phyloP scores from a whole-genome alignment of 306 rosid genomes.

The Lathyrus oleraceus region DNA sequence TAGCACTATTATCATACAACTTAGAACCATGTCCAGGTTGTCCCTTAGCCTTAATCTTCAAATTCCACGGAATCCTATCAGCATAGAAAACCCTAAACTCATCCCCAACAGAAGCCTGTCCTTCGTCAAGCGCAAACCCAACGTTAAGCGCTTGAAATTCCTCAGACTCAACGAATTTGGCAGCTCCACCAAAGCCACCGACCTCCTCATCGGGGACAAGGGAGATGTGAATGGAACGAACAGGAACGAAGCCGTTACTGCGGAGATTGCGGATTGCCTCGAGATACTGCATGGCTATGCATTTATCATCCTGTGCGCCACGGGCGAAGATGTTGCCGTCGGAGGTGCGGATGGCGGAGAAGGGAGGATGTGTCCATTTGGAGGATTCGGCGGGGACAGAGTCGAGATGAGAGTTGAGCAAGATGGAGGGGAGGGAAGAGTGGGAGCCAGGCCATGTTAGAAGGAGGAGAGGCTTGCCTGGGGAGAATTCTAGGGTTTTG shows the following conservation, averaged over 20 bases:
- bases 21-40: slow-evolving; percentile 76
- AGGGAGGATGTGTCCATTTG: slow-evolving; percentile 88
- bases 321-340: slow-evolving; percentile 78
- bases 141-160: slow-evolving; percentile 56
- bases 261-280: slow-evolving; percentile 75
- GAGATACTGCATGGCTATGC: slow-evolving; percentile 77
- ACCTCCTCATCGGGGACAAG: slow-evolving; percentile 89
- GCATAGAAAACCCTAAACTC: slow-evolving; percentile 79
- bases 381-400: slow-evolving; percentile 87
- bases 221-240: slow-evolving; percentile 70
- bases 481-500: slow-evolving; percentile 53
- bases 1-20: slow-evolving; percentile 73
- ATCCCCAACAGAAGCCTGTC: slow-evolving; percentile 73
- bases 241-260: slow-evolving; percentile 40
- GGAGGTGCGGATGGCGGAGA: slow-evolving; percentile 59
- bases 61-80: slow-evolving; percentile 73
- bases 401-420: slow-evolving; percentile 92
- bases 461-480: slow-evolving; percentile 70
- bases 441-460: slow-evolving; percentile 77
- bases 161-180: slow-evolving; percentile 54
- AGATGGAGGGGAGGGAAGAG: slow-evolving; percentile 73
- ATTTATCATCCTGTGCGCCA: slow-evolving; percentile 93
- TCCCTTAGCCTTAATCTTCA: slow-evolving; percentile 67
- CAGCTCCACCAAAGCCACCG: slow-evolving; percentile 66
- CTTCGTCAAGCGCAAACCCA: slow-evolving; percentile 82